Evolutionary conservation across 2,329 filamentous ascomycete species (phyloP), one percentile per base, ranked within the genome.

Genomic region (Neopestalotiopsis rosae): DNA sequence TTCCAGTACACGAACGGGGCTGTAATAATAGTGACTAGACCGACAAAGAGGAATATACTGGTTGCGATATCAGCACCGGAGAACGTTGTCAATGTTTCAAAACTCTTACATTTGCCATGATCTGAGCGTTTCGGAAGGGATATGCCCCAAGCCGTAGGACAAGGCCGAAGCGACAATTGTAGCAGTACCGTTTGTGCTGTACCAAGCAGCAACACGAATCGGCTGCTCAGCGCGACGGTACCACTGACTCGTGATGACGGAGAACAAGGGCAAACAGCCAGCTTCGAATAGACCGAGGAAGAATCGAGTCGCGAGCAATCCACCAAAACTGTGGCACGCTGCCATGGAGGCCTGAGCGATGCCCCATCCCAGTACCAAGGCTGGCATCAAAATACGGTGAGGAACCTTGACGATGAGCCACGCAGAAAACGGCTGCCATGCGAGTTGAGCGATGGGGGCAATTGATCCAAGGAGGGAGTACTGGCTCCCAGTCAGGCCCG

Each of bases 171-270:
- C 89, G 13, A 89, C 77, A 56, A 91, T 88, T 5, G 85, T 89
- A 0, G 87, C 87, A 0, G 85, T 69, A 0, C 89, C 88, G 65
- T 88, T 91, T 0, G 88, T 90, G 4, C 87, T 83, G 72, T 92
- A 92, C 90, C 90, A 92, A n/a, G 86, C 85, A 0, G 89, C 89
- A 3, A 91, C 85, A 0, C 90, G 84, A 32, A 90, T 76, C 0
- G 90, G 89, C 76, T 92, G 90, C 74, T 91, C 88, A 62, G 87
- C 83, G 13, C 86, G 81, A 69, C 87, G 88, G 70, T 91, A 91
- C 87, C 89, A 91, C 82, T 89, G 89, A 0, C 86, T 88, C 3
- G 90, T 79, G 68, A 90, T 87, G 74, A 87, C 89, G 38, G 87
- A 82, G 12, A 88, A 81, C 4, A 84, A 85, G 0, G 86, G 87